Evolutionary conservation across 306 rosid genomes (phyloP).

Genomic region (Fragaria ananassa): DNA sequence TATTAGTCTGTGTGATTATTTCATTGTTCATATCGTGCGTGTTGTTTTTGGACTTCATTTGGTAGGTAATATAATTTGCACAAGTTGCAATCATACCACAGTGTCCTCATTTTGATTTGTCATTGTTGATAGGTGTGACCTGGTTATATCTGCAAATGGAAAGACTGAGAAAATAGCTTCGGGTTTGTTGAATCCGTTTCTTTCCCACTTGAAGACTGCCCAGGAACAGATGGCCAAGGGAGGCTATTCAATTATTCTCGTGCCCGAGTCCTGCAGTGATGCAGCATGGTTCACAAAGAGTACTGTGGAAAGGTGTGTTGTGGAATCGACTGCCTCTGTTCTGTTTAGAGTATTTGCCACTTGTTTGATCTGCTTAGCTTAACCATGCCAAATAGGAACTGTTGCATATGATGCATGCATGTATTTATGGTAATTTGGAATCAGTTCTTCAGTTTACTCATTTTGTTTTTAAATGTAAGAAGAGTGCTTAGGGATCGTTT

Average conservation of each 20-base stretch:
- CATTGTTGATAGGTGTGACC: conserved; percentile 65
- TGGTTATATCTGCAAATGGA: conserved; percentile 79
- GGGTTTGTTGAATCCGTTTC: conserved; percentile 82
- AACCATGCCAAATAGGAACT: not conserved
- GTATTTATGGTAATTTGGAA: not conserved
- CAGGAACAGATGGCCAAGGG: conserved; percentile 95
- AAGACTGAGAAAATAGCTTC: conserved; percentile 92
- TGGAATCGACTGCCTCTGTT: not conserved
- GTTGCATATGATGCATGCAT: conserved; percentile 2
- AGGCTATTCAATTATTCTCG: conserved; percentile 87
- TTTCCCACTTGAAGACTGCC: conserved; percentile 91
- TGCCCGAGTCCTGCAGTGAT: conserved; percentile 58
- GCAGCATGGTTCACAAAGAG: conserved; percentile 80
- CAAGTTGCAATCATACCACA: not conserved
- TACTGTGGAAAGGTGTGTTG: conserved; percentile 70
- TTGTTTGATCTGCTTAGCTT: not conserved
- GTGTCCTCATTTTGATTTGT: conserved; percentile 14
- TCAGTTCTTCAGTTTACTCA: not conserved
- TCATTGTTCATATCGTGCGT: not conserved
- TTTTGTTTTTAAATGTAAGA: not conserved
- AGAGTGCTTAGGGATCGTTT: not conserved
- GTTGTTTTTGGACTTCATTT: not conserved
- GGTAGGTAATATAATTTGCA: not conserved
- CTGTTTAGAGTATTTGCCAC: conserved; percentile 3
- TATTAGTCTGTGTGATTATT: not conserved